Evolutionary conservation across 2,329 filamentous ascomycete species (phyloP).

Genomic region (Fusarium lyarnte): DNA sequence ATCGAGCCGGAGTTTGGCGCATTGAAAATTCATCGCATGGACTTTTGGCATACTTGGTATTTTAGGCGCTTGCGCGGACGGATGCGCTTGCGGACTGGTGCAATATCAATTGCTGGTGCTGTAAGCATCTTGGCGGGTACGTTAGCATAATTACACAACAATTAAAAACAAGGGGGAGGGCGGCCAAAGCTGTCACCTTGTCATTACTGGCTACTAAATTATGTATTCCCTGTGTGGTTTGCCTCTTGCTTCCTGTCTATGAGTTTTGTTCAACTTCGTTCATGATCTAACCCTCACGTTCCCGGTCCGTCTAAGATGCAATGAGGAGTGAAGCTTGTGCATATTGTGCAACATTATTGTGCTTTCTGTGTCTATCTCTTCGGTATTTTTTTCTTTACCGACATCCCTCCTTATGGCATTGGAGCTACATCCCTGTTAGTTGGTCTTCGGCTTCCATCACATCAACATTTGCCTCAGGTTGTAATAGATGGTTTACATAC

Average conservation of each 20-base stretch:
- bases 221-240: neutral
- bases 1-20: constrained; percentile 43
- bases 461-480: too few species aligned
- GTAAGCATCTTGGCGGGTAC: neutral
- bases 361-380: neutral
- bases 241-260: neutral
- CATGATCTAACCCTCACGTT: neutral
- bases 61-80: constrained; percentile 13
- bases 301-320: neutral
- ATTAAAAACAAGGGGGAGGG: neutral
- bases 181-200: neutral
- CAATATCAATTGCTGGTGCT: constrained; percentile 3
- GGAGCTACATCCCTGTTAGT: neutral
- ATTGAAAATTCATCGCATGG: constrained; percentile 21
- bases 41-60: constrained; percentile 26
- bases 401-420: neutral
- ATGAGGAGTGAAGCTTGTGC: neutral
- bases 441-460: neutral
- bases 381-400: neutral
- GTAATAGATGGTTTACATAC: neutral
- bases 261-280: neutral
- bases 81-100: neutral
- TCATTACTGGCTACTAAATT: neutral
- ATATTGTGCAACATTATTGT: too few species aligned
- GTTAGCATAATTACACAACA: neutral